Evolutionary conservation across 2,329 filamentous ascomycete genomes (phyloP), one percentile per base, ranked within the genome.

Genomic region (Chaetomiaceae sp.): DNA sequence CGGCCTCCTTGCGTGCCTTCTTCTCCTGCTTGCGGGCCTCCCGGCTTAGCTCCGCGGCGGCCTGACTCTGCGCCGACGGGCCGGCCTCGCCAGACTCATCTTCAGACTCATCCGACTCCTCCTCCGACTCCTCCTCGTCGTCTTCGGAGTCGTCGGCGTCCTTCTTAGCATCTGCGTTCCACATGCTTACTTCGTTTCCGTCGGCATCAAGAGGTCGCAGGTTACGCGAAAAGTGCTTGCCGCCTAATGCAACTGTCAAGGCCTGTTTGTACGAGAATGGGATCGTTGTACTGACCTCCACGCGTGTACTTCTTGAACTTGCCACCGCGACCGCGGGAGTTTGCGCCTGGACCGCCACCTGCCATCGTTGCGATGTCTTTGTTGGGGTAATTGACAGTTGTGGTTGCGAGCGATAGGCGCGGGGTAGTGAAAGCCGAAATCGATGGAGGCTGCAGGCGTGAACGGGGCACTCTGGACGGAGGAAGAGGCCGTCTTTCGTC

Each of bases 301-400:
- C 91, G 79, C 58, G 88, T 89, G 57, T 85, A 88, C 74, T 96
- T 97, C 73, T 82, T 86, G 68, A 91, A 95, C 72, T 97, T 97
- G 69, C 90, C 88, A 60, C 86, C 89, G 64, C 90, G 86, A 58
- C 88, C 89, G 64, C 88, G 78, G 55, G 83, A 75, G 65, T 65
- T 72, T 33, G 66, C 60, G 54, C 71, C 72, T 35, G 73, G 67
- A 51, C 48, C 62, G 51, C 60, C 61, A 43, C 66, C 65, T 62
- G 72, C 65, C 76, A 79, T 75, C 41, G 18, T 59, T 69, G 60
- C 65, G 48, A 49, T 43, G 6, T 48, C 48, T 48, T 35, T 47
- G 49, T 35, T n/a, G 48, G 22, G 40, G 45, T 8, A 14, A n/a
- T n/a, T 27, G 38, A 17, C 4, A 2, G 41, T 30, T 15, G 26